These are phyloP conservation scores for Capniomyces stellatus DNA, from an alignment of 371 early-diverging fungal species.

Conservation along the genomic window DNA sequence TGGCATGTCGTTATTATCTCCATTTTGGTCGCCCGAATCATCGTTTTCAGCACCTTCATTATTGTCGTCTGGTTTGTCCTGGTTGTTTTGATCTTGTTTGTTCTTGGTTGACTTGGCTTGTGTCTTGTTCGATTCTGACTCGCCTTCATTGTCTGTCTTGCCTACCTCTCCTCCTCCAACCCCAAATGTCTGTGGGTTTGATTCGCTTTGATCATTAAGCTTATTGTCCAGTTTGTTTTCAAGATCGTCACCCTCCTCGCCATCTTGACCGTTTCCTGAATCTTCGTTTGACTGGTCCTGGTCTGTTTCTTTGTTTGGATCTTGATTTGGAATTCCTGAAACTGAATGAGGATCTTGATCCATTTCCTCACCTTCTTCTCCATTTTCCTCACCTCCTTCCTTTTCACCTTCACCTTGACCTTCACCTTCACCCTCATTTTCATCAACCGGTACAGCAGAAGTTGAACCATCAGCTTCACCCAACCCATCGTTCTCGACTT, in stretches of 20 bases:
- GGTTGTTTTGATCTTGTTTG: background rate
- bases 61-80: background rate
- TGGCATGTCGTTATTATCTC: background rate
- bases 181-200: background rate
- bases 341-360: background rate
- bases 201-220: background rate
- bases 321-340: constrained; percentile 6
- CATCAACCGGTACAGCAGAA: constrained; percentile 13
- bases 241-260: constrained; percentile 20
- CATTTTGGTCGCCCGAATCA: background rate
- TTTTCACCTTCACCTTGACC: constrained; percentile 18
- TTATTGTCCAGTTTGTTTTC: constrained; percentile 18
- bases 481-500: constrained; percentile 29
- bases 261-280: constrained; percentile 27
- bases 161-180: no score
- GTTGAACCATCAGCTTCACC: constrained; percentile 7
- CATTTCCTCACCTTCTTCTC: background rate
- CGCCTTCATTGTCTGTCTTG: no score
- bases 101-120: background rate
- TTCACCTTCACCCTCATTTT: constrained; percentile 11
- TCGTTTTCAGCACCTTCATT: background rate
- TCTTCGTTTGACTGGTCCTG: constrained; percentile 1
- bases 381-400: background rate
- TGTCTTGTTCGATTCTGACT: background rate
- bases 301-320: background rate